Conservation (phyloP, 768 basidiomycete species). For the Leccinum imitatum region DNA sequence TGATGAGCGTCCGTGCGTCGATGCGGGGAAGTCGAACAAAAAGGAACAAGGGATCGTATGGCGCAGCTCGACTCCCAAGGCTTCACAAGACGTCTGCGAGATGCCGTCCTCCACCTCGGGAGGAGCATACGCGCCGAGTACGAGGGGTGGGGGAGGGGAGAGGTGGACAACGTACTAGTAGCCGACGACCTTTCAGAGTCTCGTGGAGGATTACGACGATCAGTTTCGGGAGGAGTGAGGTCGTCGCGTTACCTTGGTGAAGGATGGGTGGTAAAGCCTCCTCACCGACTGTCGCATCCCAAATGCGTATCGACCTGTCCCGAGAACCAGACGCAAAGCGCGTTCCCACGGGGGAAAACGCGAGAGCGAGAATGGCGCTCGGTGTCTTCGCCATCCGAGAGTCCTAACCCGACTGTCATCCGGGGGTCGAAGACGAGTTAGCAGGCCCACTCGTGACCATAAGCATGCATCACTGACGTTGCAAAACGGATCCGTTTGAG, state of each 20-base stretch:
- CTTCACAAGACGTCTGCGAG: conserved; percentile 41
- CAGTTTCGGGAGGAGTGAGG: conserved; percentile 14
- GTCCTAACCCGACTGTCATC: no score
- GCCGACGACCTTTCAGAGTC: conserved; percentile 37
- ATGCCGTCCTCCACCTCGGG: conserved; percentile 37
- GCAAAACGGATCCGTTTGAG: no score
- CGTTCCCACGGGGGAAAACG: conserved; percentile 28
- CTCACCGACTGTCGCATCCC: conserved; percentile 27
- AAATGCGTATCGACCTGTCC: conserved; percentile 29
- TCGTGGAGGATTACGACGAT: conserved; percentile 26
- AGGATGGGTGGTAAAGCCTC: conserved; percentile 15
- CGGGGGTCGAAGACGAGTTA: no score
- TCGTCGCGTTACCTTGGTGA: conserved; percentile 26
- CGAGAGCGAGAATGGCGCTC: conserved; percentile 22
- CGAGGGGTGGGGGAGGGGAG: conserved; percentile 37
- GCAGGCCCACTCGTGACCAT: no score
- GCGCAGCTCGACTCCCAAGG: conserved; percentile 46
- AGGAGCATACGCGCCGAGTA: conserved; percentile 39
- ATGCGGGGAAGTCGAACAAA: conserved; percentile 40
- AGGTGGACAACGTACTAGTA: conserved; percentile 49
- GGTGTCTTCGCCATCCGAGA: no score
- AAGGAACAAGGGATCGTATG: conserved; percentile 31
- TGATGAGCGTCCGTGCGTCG: conserved; percentile 43
- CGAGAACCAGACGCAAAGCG: conserved; percentile 33
- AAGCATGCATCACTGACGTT: no score